These are phyloP conservation scores for Aspergillus nomiae DNA, from an alignment of 2,329 filamentous ascomycete genomes.

Conservation along the genomic window DNA sequence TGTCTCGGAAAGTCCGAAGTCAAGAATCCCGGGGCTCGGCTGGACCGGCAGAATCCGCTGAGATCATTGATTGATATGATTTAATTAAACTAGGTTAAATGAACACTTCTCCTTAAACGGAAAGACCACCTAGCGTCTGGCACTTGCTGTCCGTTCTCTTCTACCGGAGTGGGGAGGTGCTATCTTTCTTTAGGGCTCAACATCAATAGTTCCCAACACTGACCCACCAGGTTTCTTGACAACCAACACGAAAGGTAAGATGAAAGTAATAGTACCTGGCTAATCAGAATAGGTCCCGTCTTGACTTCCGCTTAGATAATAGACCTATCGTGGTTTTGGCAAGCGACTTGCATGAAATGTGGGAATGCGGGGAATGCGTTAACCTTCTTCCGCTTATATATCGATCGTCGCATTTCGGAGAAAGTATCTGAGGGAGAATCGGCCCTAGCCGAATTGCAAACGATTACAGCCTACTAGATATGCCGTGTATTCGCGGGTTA, in stretches of 20 bases:
- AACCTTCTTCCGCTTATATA: neutral
- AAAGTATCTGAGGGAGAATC: neutral
- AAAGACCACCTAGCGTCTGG: neutral
- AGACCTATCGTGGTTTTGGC: neutral
- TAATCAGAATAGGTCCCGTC: neutral
- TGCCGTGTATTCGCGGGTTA: neutral
- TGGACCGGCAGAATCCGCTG: neutral
- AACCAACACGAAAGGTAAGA: neutral
- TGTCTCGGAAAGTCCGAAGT: neutral
- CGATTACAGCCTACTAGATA: neutral
- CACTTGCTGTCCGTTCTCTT: neutral
- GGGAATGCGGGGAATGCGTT: neutral
- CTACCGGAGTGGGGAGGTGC: neutral
- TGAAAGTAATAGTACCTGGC: neutral
- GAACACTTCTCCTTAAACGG: neutral
- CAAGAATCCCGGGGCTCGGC: neutral
- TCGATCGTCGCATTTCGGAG: neutral
- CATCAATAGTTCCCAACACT: neutral
- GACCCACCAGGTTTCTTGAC: neutral
- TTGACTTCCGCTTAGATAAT: neutral
- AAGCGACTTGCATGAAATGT: neutral
- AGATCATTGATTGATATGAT: neutral
- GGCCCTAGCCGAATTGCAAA: neutral
- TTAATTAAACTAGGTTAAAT: neutral
- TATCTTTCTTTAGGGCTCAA: neutral